Evolutionary conservation across 2,329 filamentous ascomycete genomes (phyloP).

Genomic region (Curvularia sp.): DNA sequence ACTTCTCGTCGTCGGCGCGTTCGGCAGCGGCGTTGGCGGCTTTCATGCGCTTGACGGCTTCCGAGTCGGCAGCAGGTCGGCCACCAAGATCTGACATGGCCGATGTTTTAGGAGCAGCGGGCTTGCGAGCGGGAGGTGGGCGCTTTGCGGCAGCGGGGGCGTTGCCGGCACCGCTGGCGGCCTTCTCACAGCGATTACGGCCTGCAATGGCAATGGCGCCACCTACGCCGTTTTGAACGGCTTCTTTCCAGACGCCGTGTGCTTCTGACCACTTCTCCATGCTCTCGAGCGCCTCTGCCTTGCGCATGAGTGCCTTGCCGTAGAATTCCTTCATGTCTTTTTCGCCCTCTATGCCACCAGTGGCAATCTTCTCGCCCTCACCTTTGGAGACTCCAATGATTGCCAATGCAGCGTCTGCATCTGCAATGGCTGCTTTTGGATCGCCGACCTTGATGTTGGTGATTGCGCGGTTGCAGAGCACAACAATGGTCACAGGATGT

Average conservation of each 20-base stretch:
- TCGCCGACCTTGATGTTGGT: constrained; percentile 92
- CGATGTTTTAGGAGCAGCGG: constrained; percentile 46
- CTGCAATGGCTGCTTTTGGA: constrained; percentile 82
- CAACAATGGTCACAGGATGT: constrained; percentile 86
- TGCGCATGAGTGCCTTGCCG: constrained; percentile 90
- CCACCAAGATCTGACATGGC: constrained; percentile 53
- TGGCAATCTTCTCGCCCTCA: constrained; percentile 77
- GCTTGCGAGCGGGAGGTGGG: constrained; percentile 36
- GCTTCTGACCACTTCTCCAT: constrained; percentile 95
- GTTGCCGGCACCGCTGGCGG: constrained; percentile 58
- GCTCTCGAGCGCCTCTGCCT: constrained; percentile 93
- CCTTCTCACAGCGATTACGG: constrained; percentile 86
- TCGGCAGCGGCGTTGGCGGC: constrained; percentile 87
- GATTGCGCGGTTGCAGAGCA: constrained; percentile 88
- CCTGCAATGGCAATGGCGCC: constrained; percentile 84
- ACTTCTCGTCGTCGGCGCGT: constrained; percentile 88
- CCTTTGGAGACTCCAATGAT: constrained; percentile 83
- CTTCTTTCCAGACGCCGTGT: constrained; percentile 77
- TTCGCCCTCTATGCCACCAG: constrained; percentile 63
- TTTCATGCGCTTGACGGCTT: constrained; percentile 82
- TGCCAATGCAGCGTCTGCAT: constrained; percentile 80
- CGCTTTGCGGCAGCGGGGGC: constrained; percentile 31
- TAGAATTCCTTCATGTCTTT: constrained; percentile 94
- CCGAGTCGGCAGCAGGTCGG: constrained; percentile 61
- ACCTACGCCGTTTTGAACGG: constrained; percentile 85